A percentile compares a stretch with the other conserved stretches of the same genome.
Conservation (phyloP, 2,329 filamentous ascomycete species). For the Pseudogymnoascus sp. region DNA sequence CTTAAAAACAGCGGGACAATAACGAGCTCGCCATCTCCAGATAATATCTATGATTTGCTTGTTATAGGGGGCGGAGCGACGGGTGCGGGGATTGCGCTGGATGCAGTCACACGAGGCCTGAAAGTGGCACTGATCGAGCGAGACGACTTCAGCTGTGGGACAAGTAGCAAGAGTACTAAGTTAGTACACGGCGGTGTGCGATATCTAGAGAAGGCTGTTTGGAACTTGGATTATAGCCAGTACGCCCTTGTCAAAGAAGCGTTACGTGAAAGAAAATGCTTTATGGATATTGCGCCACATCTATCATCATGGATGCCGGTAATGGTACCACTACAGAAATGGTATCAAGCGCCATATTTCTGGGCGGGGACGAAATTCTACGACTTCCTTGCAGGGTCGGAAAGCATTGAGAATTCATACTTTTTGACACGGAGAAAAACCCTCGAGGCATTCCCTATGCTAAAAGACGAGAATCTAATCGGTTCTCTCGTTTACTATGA, state of each 20-base stretch:
- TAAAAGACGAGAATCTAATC: conserved; percentile 68
- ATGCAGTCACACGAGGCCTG: conserved; percentile 61
- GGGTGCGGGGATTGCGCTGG: conserved; percentile 61
- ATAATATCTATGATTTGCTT: conserved; percentile 55
- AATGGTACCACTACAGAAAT: conserved; percentile 65
- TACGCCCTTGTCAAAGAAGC: conserved; percentile 64
- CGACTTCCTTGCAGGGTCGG: conserved; percentile 74
- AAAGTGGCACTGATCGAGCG: conserved; percentile 64
- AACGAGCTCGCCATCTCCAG: conserved; percentile 16
- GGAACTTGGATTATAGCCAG: conserved; percentile 66
- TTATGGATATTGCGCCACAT: conserved; percentile 66
- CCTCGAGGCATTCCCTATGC: conserved; percentile 79
- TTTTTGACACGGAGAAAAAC: conserved; percentile 81
- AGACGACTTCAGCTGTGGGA: conserved; percentile 65
- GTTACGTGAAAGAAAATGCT: conserved; percentile 65
- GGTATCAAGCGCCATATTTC: conserved; percentile 71
- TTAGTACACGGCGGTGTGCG: conserved; percentile 68
- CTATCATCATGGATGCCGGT: conserved; percentile 66
- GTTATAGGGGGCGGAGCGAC: conserved; percentile 65
- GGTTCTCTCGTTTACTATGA: conserved; percentile 87
- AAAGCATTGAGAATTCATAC: conserved; percentile 83
- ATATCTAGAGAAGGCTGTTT: conserved; percentile 67
- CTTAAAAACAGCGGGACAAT: conserved; percentile 31
- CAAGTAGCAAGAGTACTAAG: conserved; percentile 68
- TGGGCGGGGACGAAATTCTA: conserved; percentile 75